phyloP scores from a whole-genome alignment of 1,284 basidiomycete genomes.

The Coniophora puteana region DNA sequence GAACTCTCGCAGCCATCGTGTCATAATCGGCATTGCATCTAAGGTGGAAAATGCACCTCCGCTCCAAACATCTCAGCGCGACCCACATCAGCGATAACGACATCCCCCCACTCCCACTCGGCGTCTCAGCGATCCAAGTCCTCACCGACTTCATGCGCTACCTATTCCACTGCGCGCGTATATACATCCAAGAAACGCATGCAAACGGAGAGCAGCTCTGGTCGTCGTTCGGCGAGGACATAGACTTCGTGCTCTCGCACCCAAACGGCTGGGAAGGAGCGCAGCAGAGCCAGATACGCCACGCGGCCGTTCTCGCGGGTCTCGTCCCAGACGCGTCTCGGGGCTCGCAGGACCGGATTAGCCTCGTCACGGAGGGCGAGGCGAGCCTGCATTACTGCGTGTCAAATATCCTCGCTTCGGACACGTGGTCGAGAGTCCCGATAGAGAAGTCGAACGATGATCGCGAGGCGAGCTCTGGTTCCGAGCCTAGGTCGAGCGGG shows the following conservation, averaged over 20 bases:
- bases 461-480: too few relatives aligned
- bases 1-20: neutral
- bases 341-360: conserved; percentile 32
- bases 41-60: conserved; percentile 60
- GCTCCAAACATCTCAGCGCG: conserved; percentile 31
- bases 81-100: conserved; percentile 23
- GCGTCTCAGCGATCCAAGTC: conserved; percentile 44
- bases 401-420: conserved; percentile 30
- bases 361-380: conserved; percentile 48
- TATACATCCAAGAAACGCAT: conserved; percentile 47
- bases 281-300: conserved; percentile 37
- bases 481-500: too few relatives aligned
- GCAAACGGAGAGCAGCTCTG: conserved; percentile 36
- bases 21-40: neutral
- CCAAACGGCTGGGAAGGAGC: conserved; percentile 44
- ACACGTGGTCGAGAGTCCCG: conserved; percentile 25
- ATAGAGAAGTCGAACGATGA: conserved; percentile 17
- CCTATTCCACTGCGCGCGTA: conserved; percentile 39
- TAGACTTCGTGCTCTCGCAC: conserved; percentile 36
- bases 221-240: conserved; percentile 27
- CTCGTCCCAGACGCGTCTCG: conserved; percentile 25
- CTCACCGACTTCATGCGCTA: conserved; percentile 53
- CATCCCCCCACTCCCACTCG: conserved; percentile 41
- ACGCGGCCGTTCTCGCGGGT: conserved; percentile 30
- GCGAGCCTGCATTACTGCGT: conserved; percentile 47